These are phyloP conservation scores for Fonsecaea nubica DNA, from an alignment of 2,329 filamentous ascomycete genomes.

Conservation along the genomic window DNA sequence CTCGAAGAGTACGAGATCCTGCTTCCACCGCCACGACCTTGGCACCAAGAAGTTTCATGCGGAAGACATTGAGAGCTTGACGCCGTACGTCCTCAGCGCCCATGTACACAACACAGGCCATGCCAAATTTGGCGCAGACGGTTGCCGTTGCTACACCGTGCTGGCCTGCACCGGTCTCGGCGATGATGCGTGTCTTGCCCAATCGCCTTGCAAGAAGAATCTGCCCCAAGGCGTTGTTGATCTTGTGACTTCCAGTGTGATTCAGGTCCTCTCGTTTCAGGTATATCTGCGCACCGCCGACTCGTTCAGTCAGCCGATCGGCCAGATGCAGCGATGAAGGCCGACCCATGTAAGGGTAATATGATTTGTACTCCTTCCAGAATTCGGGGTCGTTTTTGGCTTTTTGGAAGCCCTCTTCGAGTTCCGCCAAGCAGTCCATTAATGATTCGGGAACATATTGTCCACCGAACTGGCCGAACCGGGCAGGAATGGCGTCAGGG, in stretches of 20 bases:
- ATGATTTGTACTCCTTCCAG: slow-evolving; percentile 95
- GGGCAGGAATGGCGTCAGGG: slow-evolving; percentile 71
- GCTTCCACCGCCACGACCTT: slow-evolving; percentile 92
- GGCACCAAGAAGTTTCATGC: slow-evolving; percentile 94
- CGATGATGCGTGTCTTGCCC: slow-evolving; percentile 96
- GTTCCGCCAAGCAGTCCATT: slow-evolving; percentile 92
- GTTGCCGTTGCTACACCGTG: slow-evolving; percentile 98
- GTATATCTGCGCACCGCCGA: slow-evolving; percentile 94
- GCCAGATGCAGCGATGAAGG: slow-evolving; percentile 91
- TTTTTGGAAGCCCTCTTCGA: slow-evolving; percentile 88
- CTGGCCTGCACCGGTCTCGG: slow-evolving; percentile 95
- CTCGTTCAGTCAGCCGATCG: slow-evolving; percentile 83
- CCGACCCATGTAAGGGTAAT: slow-evolving; percentile 97
- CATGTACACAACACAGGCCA: slow-evolving; percentile 99
- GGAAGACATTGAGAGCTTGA: slow-evolving; percentile 97
- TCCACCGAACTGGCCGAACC: slow-evolving; percentile 94
- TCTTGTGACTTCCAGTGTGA: slow-evolving; percentile 98
- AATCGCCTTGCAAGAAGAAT: slow-evolving; percentile 82
- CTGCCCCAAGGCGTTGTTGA: slow-evolving; percentile 97
- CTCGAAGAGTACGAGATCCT: slow-evolving; percentile 80
- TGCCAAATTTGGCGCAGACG: slow-evolving; percentile 95
- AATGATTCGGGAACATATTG: slow-evolving; percentile 97
- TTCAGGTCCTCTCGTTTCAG: slow-evolving; percentile 97
- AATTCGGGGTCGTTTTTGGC: slow-evolving; percentile 87
- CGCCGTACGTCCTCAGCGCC: slow-evolving; percentile 95